Conservation (phyloP, 805 yeast genomes). For the Teunomyces barrocoloradensis region DNA sequence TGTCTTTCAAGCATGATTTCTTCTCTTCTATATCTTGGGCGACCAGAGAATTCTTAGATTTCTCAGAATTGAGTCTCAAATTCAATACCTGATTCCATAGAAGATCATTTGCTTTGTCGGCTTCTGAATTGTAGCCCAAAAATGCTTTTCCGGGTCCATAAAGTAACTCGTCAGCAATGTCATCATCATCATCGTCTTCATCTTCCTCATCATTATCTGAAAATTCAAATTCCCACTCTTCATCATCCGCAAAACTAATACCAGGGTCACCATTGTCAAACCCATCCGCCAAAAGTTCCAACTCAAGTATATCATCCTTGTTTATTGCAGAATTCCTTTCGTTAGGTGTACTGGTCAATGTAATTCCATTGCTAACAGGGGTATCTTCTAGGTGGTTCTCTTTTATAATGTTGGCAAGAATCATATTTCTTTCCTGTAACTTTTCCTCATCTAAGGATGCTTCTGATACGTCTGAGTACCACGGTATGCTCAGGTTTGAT, state of each 20-base stretch:
- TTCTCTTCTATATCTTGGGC: background rate
- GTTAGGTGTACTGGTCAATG: conserved; percentile 10
- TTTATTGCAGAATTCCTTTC: conserved; percentile 28
- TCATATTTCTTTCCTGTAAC: conserved; percentile 8
- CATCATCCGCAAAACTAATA: conserved; percentile 25
- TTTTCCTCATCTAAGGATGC: conserved; percentile 8
- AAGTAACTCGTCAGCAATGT: conserved; percentile 29
- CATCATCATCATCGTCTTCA: conserved; percentile 22
- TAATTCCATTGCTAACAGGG: conserved; percentile 3
- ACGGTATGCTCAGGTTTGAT: background rate
- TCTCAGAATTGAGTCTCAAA: conserved; percentile 17
- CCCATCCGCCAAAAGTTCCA: conserved; percentile 55
- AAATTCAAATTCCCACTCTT: conserved; percentile 36
- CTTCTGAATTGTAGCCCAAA: conserved; percentile 9
- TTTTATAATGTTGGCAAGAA: conserved; percentile 13
- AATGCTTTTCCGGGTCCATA: conserved; percentile 18
- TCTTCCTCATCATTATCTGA: conserved; percentile 37
- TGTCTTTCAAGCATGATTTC: conserved; percentile 1
- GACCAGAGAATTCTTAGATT: background rate
- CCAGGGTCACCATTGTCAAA: conserved; percentile 28
- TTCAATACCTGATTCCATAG: conserved; percentile 42
- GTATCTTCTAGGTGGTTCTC: conserved; percentile 11
- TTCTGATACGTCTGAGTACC: conserved; percentile 6
- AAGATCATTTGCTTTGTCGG: conserved; percentile 16
- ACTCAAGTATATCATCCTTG: conserved; percentile 47